These are phyloP conservation scores for Eutypa lata DNA, from an alignment of 2,329 filamentous ascomycete species.

Conservation along the genomic window DNA sequence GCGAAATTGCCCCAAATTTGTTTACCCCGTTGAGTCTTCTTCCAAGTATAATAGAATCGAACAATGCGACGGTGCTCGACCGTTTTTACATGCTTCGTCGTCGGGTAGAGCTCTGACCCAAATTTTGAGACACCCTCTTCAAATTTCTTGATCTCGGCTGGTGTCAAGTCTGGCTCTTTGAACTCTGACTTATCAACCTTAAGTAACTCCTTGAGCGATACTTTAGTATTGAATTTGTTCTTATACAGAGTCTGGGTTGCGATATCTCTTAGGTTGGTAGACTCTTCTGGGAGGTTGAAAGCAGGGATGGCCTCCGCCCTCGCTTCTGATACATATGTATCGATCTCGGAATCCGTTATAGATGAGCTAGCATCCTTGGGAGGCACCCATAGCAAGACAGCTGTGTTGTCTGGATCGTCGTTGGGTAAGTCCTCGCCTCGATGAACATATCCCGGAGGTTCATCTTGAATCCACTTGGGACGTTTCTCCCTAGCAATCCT, in stretches of 20 bases:
- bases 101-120: constrained; percentile 81
- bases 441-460: constrained; percentile 78
- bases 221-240: constrained; percentile 67
- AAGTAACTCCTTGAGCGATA: constrained; percentile 67
- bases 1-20: constrained; percentile 89
- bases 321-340: constrained; percentile 72
- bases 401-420: constrained; percentile 71
- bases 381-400: constrained; percentile 76
- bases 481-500: constrained; percentile 75
- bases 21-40: constrained; percentile 82
- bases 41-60: constrained; percentile 97
- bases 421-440: constrained; percentile 76
- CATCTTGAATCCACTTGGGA: constrained; percentile 91
- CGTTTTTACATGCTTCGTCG: constrained; percentile 83
- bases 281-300: constrained; percentile 69
- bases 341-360: constrained; percentile 57
- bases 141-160: constrained; percentile 82
- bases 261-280: constrained; percentile 85
- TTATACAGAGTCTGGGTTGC: constrained; percentile 72
- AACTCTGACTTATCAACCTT: constrained; percentile 68
- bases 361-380: constrained; percentile 50
- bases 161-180: constrained; percentile 77
- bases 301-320: constrained; percentile 56
- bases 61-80: constrained; percentile 78
- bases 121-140: constrained; percentile 88